phyloP scores from a whole-genome alignment of 2,329 filamentous ascomycete genomes.

The Fusarium nelsonii region DNA sequence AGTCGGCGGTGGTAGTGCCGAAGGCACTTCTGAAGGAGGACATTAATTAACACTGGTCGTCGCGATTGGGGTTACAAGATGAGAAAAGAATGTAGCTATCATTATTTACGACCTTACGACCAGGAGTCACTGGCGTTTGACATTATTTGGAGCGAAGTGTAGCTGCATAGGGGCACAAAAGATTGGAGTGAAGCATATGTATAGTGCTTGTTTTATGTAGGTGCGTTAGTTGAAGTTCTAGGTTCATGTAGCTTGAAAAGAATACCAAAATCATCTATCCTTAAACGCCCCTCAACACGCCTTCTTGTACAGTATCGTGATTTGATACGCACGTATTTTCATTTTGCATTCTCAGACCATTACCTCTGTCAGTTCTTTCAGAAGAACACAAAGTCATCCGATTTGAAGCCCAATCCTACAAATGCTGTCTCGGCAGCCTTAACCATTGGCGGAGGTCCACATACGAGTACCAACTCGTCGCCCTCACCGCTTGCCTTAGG shows the following conservation, averaged over 20 bases:
- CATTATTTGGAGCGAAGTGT: background rate
- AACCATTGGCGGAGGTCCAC: constrained; percentile 82
- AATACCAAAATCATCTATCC: constrained; percentile 9
- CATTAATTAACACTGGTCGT: constrained; percentile 13
- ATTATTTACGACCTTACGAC: constrained; percentile 30
- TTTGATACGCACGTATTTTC: background rate
- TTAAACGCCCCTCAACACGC: constrained; percentile 2
- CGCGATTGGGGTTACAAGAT: background rate
- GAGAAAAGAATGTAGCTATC: background rate
- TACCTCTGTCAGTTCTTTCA: constrained; percentile 14
- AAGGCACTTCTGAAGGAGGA: constrained; percentile 24
- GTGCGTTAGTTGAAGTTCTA: background rate
- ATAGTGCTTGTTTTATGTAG: background rate
- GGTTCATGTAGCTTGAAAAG: background rate
- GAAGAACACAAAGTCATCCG: constrained; percentile 49
- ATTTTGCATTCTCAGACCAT: background rate
- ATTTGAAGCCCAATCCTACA: constrained; percentile 71
- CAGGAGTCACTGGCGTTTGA: constrained; percentile 12
- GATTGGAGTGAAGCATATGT: constrained; percentile 7
- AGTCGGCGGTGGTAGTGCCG: background rate
- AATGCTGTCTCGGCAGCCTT: constrained; percentile 69
- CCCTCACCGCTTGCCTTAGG: constrained; percentile 53
- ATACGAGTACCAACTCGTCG: constrained; percentile 78
- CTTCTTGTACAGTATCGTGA: background rate
- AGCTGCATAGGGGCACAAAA: background rate